These are phyloP conservation scores for Penicillium decumbens DNA, from an alignment of 2,329 filamentous ascomycete species.

Conservation along the genomic window DNA sequence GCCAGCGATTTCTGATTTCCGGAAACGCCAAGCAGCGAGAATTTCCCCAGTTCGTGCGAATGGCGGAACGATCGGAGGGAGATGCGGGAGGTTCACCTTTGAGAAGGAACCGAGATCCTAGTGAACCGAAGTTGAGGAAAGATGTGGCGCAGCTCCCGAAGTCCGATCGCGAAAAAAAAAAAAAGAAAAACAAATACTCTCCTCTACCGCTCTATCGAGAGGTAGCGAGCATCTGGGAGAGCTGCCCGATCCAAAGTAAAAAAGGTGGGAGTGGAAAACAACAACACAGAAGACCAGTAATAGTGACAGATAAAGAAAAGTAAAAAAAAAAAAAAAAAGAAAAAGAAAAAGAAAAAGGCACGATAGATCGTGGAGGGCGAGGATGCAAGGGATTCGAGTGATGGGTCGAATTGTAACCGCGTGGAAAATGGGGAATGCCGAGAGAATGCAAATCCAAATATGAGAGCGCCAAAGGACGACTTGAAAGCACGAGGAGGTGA, in stretches of 20 bases:
- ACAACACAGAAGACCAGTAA: not conserved
- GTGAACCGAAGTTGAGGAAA: not conserved
- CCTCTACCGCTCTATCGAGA: not conserved
- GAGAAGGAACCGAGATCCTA: slow-evolving; percentile 11
- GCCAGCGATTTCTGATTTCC: too few relatives aligned
- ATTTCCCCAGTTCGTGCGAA: not conserved
- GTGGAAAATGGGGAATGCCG: slow-evolving; percentile 25
- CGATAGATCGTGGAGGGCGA: slow-evolving; percentile 21
- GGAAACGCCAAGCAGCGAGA: not conserved
- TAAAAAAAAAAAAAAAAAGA: slow-evolving; percentile 4
- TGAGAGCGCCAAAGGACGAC: slow-evolving; percentile 5
- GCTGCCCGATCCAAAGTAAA: not conserved
- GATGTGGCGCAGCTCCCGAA: not conserved
- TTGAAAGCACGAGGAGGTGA: slow-evolving; percentile 1
- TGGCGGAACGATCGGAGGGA: slow-evolving; percentile 10
- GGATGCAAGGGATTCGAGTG: slow-evolving; percentile 28
- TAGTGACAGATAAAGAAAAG: not conserved
- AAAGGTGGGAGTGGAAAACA: not conserved
- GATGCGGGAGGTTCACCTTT: slow-evolving; percentile 2
- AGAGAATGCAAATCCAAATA: slow-evolving; percentile 24
- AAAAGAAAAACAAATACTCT: slow-evolving; percentile 1
- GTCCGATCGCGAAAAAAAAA: slow-evolving; percentile 5
- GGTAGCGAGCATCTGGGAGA: not conserved
- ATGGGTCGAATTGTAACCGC: slow-evolving; percentile 29
- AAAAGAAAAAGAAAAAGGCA: slow-evolving; percentile 5